A percentile compares a stretch with the other conserved stretches of the same genome.
Conservation (phyloP, 2,329 filamentous ascomycete species). For the Atkinsonella texensis region DNA sequence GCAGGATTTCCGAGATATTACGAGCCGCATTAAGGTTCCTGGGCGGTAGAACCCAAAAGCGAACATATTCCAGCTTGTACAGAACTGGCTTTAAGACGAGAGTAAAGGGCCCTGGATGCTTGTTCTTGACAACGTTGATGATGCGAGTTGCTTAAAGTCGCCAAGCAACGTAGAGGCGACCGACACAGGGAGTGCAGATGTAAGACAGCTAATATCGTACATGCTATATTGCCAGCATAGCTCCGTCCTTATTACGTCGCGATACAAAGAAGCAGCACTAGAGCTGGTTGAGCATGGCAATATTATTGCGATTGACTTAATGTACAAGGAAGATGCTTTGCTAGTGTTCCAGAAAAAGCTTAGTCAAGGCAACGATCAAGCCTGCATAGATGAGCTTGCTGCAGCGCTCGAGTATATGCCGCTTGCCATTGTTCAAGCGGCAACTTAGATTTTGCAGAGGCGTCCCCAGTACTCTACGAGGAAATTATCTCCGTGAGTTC, state of each 20-base stretch:
- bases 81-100: slow-evolving; percentile 15
- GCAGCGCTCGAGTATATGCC: slow-evolving; percentile 16
- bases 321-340: slow-evolving; percentile 7
- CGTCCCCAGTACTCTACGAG: slow-evolving; percentile 1
- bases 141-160: slow-evolving; percentile 4
- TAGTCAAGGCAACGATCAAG: background rate
- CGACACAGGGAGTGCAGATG: background rate
- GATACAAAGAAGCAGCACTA: slow-evolving; percentile 7
- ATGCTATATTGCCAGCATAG: slow-evolving; percentile 9
- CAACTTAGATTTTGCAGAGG: slow-evolving; percentile 5
- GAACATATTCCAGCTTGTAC: slow-evolving; percentile 20
- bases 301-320: slow-evolving; percentile 7
- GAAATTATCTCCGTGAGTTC: slow-evolving; percentile 4
- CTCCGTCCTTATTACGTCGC: slow-evolving; percentile 11
- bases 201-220: slow-evolving; percentile 4
- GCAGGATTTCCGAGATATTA: slow-evolving; percentile 22
- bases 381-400: slow-evolving; percentile 8
- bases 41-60: slow-evolving; percentile 17
- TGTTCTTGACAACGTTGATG: slow-evolving; percentile 13
- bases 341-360: slow-evolving; percentile 11
- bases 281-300: slow-evolving; percentile 6
- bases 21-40: slow-evolving; percentile 17
- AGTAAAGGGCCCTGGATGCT: slow-evolving; percentile 13
- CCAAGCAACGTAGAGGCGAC: background rate
- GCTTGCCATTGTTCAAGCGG: slow-evolving; percentile 19